Conservation (phyloP, 441 rosid species). For the Raphanus hybrid region DNA sequence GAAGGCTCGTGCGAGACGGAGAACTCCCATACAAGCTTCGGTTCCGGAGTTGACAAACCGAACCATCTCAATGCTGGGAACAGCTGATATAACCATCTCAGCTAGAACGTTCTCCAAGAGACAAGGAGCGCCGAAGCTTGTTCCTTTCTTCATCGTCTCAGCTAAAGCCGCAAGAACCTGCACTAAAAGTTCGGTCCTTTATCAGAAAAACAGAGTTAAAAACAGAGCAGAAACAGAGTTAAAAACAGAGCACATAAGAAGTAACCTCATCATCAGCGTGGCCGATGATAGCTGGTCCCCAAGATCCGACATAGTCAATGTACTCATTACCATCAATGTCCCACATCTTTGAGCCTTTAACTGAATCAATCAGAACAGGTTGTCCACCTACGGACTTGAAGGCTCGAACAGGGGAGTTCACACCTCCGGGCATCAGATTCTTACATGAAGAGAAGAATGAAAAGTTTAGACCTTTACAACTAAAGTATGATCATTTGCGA, state of each 20-base stretch:
- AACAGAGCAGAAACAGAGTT: not conserved
- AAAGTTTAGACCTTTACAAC: not conserved
- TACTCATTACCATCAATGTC: conserved; percentile 97
- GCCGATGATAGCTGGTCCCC: conserved; percentile 98
- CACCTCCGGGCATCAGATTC: conserved; percentile 99
- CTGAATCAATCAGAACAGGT: conserved; percentile 84
- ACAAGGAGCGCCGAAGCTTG: conserved; percentile 99
- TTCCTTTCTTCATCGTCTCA: conserved; percentile 96
- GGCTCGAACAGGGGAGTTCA: conserved; percentile 94
- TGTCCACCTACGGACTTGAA: conserved; percentile 97
- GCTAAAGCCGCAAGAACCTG: conserved; percentile 88
- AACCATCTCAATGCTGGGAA: conserved; percentile 92
- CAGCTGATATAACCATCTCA: conserved; percentile 91
- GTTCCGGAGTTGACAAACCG: conserved; percentile 92
- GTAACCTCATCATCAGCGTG: conserved; percentile 92
- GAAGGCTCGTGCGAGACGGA: conserved; percentile 88
- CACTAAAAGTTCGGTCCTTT: conserved; percentile 9
- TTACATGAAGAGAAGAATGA: conserved; percentile 33
- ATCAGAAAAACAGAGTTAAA: not conserved
- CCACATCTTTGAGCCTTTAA: conserved; percentile 92
- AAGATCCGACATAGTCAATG: conserved; percentile 61
- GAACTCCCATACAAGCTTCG: conserved; percentile 97
- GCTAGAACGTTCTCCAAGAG: conserved; percentile 88
- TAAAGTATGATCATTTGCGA: not conserved
- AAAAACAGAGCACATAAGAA: not conserved